Evolutionary conservation across 2,329 filamentous ascomycete genomes (phyloP), one percentile per base, ranked within the genome.

Genomic region (Venturia oleaginea): DNA sequence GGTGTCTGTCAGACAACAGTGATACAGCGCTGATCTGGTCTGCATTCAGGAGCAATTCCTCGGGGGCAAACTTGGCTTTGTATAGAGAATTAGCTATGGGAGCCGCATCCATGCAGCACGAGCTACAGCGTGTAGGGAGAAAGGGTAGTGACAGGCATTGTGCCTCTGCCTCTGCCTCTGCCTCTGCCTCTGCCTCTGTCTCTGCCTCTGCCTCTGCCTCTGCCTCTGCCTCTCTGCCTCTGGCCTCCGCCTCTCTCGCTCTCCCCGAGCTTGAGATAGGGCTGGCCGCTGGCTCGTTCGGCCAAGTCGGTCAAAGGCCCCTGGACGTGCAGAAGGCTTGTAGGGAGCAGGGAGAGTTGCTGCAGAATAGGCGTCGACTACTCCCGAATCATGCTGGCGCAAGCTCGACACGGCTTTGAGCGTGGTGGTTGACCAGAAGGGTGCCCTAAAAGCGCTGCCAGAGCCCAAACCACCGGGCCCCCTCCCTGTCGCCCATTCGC

Each of bases 181-280:
- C n/a, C n/a, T n/a, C n/a, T n/a, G n/a, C n/a, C n/a, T n/a, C n/a
- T n/a, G n/a, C n/a, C n/a, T n/a, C n/a, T n/a, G n/a, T n/a, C n/a
- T n/a, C n/a, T n/a, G n/a, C n/a, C n/a, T n/a, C n/a, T n/a, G n/a
- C n/a, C n/a, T n/a, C n/a, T n/a, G n/a, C n/a, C n/a, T n/a, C n/a
- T n/a, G n/a, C n/a, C n/a, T n/a, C n/a, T n/a, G 27, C 34, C 4
- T 37, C 10, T 24, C 15, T 42, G 27, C 51, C 51, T 57, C 51
- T 57, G 27, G 27, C 59, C 59, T 40, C 59, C 59, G 40, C 40
- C 40, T 60, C 59, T 40, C 37, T 60, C 59, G 34, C 59, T 43
- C 51, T 57, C 51, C 59, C 59, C 59, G 59, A 60, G 59, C 59
- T 43, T 17, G n/a, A 60, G 59, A 60, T 60, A 60, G 59, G 59